Conservation (phyloP, 129 eudicot species). For the Flaveria brownii region DNA sequence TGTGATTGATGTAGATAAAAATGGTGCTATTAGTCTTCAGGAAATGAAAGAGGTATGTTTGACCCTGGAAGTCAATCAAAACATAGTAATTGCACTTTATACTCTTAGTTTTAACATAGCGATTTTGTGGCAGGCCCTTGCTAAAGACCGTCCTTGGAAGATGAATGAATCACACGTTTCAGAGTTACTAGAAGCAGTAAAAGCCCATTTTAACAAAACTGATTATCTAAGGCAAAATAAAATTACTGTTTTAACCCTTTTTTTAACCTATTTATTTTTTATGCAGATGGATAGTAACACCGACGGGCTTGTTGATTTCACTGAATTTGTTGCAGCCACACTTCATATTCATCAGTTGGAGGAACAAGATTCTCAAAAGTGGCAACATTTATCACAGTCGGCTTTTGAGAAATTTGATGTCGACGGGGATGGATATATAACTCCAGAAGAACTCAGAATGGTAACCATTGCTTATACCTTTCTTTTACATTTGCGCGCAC, state of each 20-base stretch:
- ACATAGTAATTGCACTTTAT: background rate
- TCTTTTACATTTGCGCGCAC: background rate
- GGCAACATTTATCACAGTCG: slow-evolving; percentile 79
- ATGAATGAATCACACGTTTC: slow-evolving; percentile 80
- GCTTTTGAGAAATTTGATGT: slow-evolving; percentile 98
- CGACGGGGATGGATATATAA: slow-evolving; percentile 84
- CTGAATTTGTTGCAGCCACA: slow-evolving; percentile 95
- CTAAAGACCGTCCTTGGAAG: slow-evolving; percentile 95
- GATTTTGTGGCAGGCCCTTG: slow-evolving; percentile 69
- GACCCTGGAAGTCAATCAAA: slow-evolving; percentile 7
- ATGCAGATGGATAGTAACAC: slow-evolving; percentile 92
- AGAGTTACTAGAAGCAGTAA: slow-evolving; percentile 92
- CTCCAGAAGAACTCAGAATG: slow-evolving; percentile 90
- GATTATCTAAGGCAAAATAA: background rate
- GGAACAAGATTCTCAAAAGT: slow-evolving; percentile 72
- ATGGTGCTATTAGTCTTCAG: slow-evolving; percentile 87
- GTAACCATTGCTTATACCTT: slow-evolving; percentile 33
- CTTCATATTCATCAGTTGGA: slow-evolving; percentile 92
- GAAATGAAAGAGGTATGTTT: slow-evolving; percentile 88
- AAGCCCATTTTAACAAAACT: slow-evolving; percentile 23
- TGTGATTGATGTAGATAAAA: slow-evolving; percentile 96
- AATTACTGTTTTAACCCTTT: background rate
- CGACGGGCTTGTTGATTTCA: slow-evolving; percentile 85
- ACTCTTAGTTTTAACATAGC: background rate
- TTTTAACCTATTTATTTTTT: slow-evolving; percentile 9